Base-by-base conservation (phyloP, 176 grass and related monocot species). In the Cocos nucifera region DNA sequence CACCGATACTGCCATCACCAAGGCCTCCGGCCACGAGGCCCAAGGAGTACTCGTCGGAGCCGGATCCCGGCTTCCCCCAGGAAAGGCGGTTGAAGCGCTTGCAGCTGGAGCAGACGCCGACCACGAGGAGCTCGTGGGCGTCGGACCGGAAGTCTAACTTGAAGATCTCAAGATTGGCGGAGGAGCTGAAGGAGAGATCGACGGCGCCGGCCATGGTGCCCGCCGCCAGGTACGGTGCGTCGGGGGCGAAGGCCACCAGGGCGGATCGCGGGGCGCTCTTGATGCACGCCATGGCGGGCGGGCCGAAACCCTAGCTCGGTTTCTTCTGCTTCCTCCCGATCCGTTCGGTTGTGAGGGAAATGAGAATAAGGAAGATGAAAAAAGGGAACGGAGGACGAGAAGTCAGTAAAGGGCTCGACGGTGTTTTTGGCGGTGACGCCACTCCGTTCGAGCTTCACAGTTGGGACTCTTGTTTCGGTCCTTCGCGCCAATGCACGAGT, bases 121-220 rank as follows among this genome's bases (percentile, higher is more conserved):
- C 70, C 55, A 98, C 51, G 48, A 73, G 73, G 35, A 98, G 87
- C 61, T 92, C 93, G 44, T 75, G 58, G 4, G 79, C 65, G 73
- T 92, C 93, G 53, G 82, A 92, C 73, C 92, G 88, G 79, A 98
- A 92, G 65, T 98, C 93, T 48, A 98, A 73, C 65, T 86, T 57
- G 79, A 92, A 98, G 69, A 98, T 92, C 84, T 98, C 93, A 69
- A 98, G 89, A 72, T 85, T 92, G 35, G 93, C 93, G 12, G 81
- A 78, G 32, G 74, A 73, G 52, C 84, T 92, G 93, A 92, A 98
- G 19, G 54, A 72, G 6, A 74, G 48, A 78, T 88, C 87, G 56
- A 92, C 88, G 51, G 93, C 87, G 19, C 87, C 93, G 79, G 78
- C 80, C 88, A 98, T 98, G 32, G 93, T 98, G 39, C 93, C 93